Conservation (phyloP, 2,329 filamentous ascomycete genomes). For the Neoarthrinium moseri region DNA sequence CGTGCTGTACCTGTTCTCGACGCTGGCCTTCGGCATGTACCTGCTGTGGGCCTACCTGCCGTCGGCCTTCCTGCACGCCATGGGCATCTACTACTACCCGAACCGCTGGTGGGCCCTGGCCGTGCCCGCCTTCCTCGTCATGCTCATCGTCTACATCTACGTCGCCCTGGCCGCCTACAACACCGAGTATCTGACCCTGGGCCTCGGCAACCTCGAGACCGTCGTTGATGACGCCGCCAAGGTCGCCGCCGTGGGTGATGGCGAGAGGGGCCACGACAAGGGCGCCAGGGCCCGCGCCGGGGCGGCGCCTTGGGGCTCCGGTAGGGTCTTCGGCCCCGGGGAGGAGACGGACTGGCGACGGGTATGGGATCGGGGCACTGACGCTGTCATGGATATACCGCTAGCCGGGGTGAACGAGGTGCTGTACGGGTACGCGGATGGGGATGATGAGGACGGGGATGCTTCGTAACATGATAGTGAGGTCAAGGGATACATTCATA, state of each 20-base stretch:
- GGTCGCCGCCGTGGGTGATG: slow-evolving; percentile 78
- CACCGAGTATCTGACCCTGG: slow-evolving; percentile 80
- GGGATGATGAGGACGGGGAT: slow-evolving; percentile 18
- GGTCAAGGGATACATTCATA: too few relatives aligned
- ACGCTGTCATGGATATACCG: slow-evolving; percentile 96
- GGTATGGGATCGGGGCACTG: slow-evolving; percentile 89
- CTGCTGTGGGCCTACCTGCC: slow-evolving; percentile 87
- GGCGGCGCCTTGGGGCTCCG: slow-evolving; percentile 25
- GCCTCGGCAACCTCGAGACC: slow-evolving; percentile 77
- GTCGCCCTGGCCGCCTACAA: slow-evolving; percentile 91
- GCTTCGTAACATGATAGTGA: not conserved
- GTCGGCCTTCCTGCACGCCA: slow-evolving; percentile 83
- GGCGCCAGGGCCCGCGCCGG: slow-evolving; percentile 31
- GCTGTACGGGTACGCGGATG: slow-evolving; percentile 66
- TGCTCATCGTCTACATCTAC: slow-evolving; percentile 88
- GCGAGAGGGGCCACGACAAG: slow-evolving; percentile 60
- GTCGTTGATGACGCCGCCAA: slow-evolving; percentile 89
- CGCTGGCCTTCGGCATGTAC: slow-evolving; percentile 73
- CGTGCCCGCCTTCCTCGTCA: slow-evolving; percentile 85
- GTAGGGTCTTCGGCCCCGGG: slow-evolving; percentile 32
- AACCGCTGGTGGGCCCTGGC: slow-evolving; percentile 98
- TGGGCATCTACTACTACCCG: slow-evolving; percentile 96
- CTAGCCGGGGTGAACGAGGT: slow-evolving; percentile 94
- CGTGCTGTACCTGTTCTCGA: slow-evolving; percentile 89
- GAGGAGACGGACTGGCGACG: slow-evolving; percentile 65